Base-by-base conservation (phyloP, 805 yeast species). In the Wickerhamiella nectarea region DNA sequence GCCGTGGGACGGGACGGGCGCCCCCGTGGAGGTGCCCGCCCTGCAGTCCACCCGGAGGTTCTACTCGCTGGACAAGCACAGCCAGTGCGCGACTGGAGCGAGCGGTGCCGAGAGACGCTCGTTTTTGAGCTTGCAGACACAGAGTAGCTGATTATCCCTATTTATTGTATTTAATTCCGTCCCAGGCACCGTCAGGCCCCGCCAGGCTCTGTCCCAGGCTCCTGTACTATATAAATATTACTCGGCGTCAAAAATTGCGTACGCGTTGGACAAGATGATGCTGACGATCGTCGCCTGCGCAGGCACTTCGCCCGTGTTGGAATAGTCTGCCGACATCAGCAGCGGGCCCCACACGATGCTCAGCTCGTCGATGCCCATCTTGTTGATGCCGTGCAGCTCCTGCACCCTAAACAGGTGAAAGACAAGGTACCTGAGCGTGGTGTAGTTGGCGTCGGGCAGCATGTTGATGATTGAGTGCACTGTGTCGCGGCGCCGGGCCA, bases 311-410 rank as follows among this genome's bases (percentile, higher is more conserved):
- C 78, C 82, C 47, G 76, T 78, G 56, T 71, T 66, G 19, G 74
- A 72, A 46, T 73, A 75, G 52, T 75, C 81, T 38, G 77, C 75
- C 15, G 78, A 72, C 59, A 91, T 70, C 42, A 91, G 63, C 2
- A 83, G 82, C 15, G 95, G 94, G 0, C 96, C 95, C 98, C 98
- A 91, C 31, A 89, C 86, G 33, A 84, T 83, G 38, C 94, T 83
- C 53, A 91, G 61, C 47, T 81, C 79, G 55, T 79, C 78, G 46
- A 78, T 69, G 38, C 76, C 76, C 98, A 91, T 91, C 57, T 91
- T 71, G 58, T 86, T 85, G 28, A 62, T 52, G 17, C 69, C 68
- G 54, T 77, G 78, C 45, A 76, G 68, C 22, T 71, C 70, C 31
- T 79, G 75, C 11, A 91, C 78, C 45, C 79, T 73, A 49, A 79